Conservation (phyloP, 2,329 filamentous ascomycete species). For the Intubia oerlemansii region DNA sequence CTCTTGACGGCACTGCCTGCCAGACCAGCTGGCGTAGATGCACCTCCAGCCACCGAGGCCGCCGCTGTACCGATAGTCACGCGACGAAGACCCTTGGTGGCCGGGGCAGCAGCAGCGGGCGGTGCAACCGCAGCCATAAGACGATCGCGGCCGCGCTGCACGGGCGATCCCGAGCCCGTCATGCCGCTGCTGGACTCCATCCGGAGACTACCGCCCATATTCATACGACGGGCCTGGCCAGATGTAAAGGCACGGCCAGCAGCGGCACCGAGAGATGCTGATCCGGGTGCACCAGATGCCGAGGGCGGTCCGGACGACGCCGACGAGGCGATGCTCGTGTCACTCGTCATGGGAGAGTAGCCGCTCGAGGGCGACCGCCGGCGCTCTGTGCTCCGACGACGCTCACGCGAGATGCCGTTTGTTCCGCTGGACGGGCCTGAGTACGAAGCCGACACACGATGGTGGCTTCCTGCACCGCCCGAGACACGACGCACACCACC, state of each 20-base stretch:
- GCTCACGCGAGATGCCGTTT: conserved; percentile 32
- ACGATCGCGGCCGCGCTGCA: conserved; percentile 16
- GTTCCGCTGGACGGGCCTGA: conserved; percentile 23
- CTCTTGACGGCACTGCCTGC: conserved; percentile 1
- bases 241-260: conserved; percentile 20
- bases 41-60: too few relatives aligned
- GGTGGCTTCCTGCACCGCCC: conserved; percentile 9
- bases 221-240: conserved; percentile 36
- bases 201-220: conserved; percentile 22
- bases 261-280: too few relatives aligned
- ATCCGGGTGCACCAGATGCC: too few relatives aligned
- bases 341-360: conserved; percentile 22
- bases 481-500: conserved; percentile 5
- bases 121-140: conserved; percentile 6
- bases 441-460: conserved; percentile 15
- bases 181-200: conserved; percentile 9
- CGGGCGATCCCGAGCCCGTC: conserved; percentile 8
- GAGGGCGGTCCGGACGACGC: too few relatives aligned
- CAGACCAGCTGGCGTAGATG: conserved; percentile 7
- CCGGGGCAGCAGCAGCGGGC: not conserved
- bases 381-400: conserved; percentile 25
- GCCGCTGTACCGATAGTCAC: conserved; percentile 21
- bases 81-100: conserved; percentile 11
- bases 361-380: conserved; percentile 30
- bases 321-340: conserved; percentile 12